Conservation (phyloP, 2,329 filamentous ascomycete genomes). For the Epichloe aotearoae region DNA sequence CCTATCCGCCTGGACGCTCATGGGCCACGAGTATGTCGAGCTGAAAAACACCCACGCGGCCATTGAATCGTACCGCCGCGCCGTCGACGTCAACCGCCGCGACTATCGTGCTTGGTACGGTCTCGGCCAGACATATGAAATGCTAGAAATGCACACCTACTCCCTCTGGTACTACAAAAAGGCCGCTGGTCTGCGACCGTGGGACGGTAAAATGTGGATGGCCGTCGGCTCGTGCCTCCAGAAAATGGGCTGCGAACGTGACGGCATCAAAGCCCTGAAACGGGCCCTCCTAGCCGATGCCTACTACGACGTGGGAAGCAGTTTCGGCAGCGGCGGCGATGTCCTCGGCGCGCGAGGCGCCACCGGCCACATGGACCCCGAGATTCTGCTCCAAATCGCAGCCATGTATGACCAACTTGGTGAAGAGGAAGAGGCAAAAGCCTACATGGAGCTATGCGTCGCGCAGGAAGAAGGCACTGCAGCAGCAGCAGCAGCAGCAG, state of each 20-base stretch:
- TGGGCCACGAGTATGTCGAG: conserved; percentile 98
- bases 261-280: conserved; percentile 91
- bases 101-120: conserved; percentile 99
- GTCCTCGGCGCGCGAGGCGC: conserved; percentile 35
- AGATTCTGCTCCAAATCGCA: conserved; percentile 82
- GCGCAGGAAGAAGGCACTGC: conserved; percentile 72
- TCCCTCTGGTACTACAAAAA: conserved; percentile 98
- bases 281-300: conserved; percentile 79
- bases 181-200: conserved; percentile 81
- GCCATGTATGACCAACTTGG: conserved; percentile 72
- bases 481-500: conserved; percentile 23
- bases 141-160: conserved; percentile 96
- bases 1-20: conserved; percentile 91
- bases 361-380: conserved; percentile 63
- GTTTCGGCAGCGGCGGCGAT: conserved; percentile 34
- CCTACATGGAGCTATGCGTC: conserved; percentile 92
- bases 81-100: conserved; percentile 88
- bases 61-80: conserved; percentile 90
- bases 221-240: conserved; percentile 86
- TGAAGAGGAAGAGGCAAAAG: conserved; percentile 66
- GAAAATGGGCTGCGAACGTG: conserved; percentile 74
- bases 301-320: conserved; percentile 59
- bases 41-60: conserved; percentile 97
- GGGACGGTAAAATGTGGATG: conserved; percentile 98
- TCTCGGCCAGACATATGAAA: conserved; percentile 90